Conservation (phyloP, 1,139 yeast genomes). For the Tardiomyces digboiensis region DNA sequence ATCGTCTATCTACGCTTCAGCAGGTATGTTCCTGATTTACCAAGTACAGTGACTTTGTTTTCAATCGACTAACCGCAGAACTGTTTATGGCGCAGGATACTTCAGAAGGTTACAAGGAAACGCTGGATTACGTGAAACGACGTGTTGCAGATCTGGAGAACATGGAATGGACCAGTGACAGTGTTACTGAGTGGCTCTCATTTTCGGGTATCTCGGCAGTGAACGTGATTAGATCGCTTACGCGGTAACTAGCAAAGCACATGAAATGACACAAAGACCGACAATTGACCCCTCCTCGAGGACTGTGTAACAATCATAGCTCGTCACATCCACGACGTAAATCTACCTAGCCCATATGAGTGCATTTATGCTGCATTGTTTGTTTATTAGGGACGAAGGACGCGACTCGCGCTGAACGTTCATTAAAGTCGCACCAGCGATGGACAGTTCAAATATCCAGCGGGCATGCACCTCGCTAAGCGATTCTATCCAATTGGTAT, state of each 20-base stretch:
- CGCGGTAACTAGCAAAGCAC: slow-evolving; percentile 12
- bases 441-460: not conserved
- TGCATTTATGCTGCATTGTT: no score
- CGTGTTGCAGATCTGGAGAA: slow-evolving; percentile 46
- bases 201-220: slow-evolving; percentile 59
- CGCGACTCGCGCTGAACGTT: no score
- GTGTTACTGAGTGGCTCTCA: slow-evolving; percentile 63
- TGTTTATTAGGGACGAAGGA: no score
- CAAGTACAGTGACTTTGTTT: no score
- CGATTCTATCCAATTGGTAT: not conserved
- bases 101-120: slow-evolving; percentile 45
- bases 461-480: slow-evolving; percentile 1
- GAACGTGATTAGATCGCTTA: slow-evolving; percentile 53
- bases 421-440: no score
- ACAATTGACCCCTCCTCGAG: no score
- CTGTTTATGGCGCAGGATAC: slow-evolving; percentile 72
- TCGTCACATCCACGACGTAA: no score
- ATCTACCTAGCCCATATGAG: no score
- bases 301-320: no score
- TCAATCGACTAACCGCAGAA: no score
- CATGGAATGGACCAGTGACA: slow-evolving; percentile 51
- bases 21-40: no score
- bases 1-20: slow-evolving; percentile 57
- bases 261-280: no score
- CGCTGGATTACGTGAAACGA: slow-evolving; percentile 54